phyloP scores from a whole-genome alignment of 805 yeast genomes.

The Dipodascopsis uninucleata region DNA sequence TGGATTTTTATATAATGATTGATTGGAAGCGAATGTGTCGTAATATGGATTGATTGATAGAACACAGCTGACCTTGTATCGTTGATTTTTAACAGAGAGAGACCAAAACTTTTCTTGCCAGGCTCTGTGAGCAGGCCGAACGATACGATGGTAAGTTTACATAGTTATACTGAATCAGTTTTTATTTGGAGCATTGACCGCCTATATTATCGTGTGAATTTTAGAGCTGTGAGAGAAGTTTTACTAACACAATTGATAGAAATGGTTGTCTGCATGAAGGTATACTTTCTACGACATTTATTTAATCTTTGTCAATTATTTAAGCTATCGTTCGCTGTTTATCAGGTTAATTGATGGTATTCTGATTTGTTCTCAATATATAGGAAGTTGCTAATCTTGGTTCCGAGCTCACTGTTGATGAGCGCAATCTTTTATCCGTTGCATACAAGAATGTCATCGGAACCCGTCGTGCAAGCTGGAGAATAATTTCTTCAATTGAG shows the following conservation, averaged over 20 bases:
- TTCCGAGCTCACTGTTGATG: constrained; percentile 89
- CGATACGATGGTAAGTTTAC: constrained; percentile 65
- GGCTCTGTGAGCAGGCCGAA: constrained; percentile 99
- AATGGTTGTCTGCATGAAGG: constrained; percentile 99
- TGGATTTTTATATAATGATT: too few relatives aligned
- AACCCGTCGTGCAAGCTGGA: constrained; percentile 99
- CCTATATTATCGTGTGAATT: constrained; percentile 1
- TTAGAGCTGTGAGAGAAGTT: neutral
- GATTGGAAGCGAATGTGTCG: too few relatives aligned
- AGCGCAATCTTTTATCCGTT: constrained; percentile 93
- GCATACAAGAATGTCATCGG: constrained; percentile 99
- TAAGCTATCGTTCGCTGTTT: neutral
- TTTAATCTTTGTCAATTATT: constrained; percentile 1
- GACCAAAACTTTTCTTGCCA: constrained; percentile 96
- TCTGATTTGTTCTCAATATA: too few relatives aligned
- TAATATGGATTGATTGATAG: too few relatives aligned
- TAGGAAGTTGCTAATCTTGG: too few relatives aligned
- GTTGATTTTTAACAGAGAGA: too few relatives aligned
- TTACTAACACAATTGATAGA: constrained; percentile 43
- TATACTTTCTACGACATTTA: constrained; percentile 49
- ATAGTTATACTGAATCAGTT: too few relatives aligned
- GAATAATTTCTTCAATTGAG: constrained; percentile 97
- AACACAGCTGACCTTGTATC: too few relatives aligned
- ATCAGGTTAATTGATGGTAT: neutral
- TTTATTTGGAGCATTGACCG: too few relatives aligned